Base-by-base conservation (phyloP, 441 rosid genomes). In the Raphanus hybrid region DNA sequence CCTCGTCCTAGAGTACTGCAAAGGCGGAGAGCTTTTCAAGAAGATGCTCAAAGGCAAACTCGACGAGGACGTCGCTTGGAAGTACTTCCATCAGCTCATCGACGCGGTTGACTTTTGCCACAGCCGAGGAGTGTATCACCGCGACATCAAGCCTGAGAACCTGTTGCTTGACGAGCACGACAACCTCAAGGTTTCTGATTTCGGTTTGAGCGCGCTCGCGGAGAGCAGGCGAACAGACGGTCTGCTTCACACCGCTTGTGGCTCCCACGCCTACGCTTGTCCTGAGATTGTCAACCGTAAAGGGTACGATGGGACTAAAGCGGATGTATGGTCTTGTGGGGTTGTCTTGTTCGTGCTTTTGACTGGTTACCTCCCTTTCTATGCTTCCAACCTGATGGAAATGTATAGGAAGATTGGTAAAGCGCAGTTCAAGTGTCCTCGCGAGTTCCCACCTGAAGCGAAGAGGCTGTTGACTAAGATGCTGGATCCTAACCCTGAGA, bases 291-390 rank as follows among this genome's bases (percentile, higher is more conserved):
- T 92, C 15, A 79, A 62, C 73, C 81, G 89, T 16, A 92, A 86
- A 61, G 96, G 91, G 23, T 92, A 92, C 63, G 96, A 89, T 78
- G 96, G 97, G 6, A 86, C 85, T 1, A 90, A 91, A 77, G 92
- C 93, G 9, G 96, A 92, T 67, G 78, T 85, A 75, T 92, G 97
- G 97, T 87, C 97, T 16, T 91, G 98, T 35, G 98, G 98, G 16
- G 92, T 93, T 82, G 94, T 93, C 26, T 80, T 91, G 67, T 93
- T 73, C 79, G 98, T 92, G 35, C 80, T 93, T 10, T 79, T 93
- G 77, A 87, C 96, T 45, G 96, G 98, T 58, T 86, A 88, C 79
- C 88, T 93, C 12, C 97, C 98, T n/a, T 93, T 91, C 76, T 87
- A 90, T 45, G 96, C 90, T 58, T 74, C 96, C 2, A 93, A 91